Evolutionary conservation across 805 yeast species (phyloP).

Genomic region (Candida sakaeoensis): DNA sequence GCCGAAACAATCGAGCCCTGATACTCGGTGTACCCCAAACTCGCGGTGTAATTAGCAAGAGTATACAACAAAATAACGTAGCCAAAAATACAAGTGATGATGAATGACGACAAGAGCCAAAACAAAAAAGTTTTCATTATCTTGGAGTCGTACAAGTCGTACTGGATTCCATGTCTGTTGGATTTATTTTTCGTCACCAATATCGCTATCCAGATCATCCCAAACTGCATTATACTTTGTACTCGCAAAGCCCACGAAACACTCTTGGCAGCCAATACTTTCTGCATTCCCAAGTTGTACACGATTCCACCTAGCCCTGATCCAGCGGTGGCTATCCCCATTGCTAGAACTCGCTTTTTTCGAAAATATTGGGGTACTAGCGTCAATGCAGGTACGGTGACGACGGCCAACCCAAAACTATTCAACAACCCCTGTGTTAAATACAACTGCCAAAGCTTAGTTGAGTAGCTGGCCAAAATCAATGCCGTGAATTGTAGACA

Average conservation of each 20-base stretch:
- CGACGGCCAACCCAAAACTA: slow-evolving; percentile 55
- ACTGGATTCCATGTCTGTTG: slow-evolving; percentile 17
- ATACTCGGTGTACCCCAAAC: slow-evolving; percentile 51
- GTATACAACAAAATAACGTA: slow-evolving; percentile 58
- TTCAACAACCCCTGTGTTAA: slow-evolving; percentile 64
- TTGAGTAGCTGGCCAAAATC: slow-evolving; percentile 57
- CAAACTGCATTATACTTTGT: slow-evolving; percentile 39
- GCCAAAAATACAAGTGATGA: slow-evolving; percentile 53
- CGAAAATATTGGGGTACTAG: slow-evolving; percentile 70
- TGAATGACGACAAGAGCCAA: slow-evolving; percentile 38
- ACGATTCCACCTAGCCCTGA: slow-evolving; percentile 52
- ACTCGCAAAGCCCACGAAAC: slow-evolving; percentile 50
- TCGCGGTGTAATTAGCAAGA: slow-evolving; percentile 55
- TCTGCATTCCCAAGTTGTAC: slow-evolving; percentile 47
- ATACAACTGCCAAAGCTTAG: slow-evolving; percentile 60
- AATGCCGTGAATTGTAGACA: slow-evolving; percentile 50
- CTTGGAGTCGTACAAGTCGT: slow-evolving; percentile 35
- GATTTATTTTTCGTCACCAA: slow-evolving; percentile 15
- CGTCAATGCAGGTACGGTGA: slow-evolving; percentile 56
- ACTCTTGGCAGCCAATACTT: slow-evolving; percentile 30
- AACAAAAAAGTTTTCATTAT: slow-evolving; percentile 39
- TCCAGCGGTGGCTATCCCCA: slow-evolving; percentile 47
- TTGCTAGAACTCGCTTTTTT: slow-evolving; percentile 54
- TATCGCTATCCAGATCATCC: slow-evolving; percentile 20
- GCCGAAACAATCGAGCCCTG: slow-evolving; percentile 60